Percentiles rank a stretch among this genome's conserved stretches.
Conservation (phyloP, 352 stramenopile species). For the Phytophthora sp. region DNA sequence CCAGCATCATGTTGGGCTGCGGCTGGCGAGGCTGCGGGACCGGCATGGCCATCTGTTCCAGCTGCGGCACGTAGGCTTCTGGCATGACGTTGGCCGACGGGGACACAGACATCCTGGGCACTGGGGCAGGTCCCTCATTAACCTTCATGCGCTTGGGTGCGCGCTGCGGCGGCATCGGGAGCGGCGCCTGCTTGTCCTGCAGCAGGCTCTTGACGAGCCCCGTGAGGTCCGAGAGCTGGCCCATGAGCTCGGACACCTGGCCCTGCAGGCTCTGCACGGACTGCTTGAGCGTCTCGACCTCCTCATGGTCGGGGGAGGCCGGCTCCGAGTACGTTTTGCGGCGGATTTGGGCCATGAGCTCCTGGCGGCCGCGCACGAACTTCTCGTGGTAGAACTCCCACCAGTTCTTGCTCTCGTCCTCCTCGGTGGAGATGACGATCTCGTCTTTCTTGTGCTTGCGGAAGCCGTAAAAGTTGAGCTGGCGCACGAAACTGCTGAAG, state of each 20-base stretch:
- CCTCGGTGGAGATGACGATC: slow-evolving; percentile 76
- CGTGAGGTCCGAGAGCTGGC: slow-evolving; percentile 75
- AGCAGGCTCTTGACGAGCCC: slow-evolving; percentile 76
- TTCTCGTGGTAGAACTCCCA: slow-evolving; percentile 94
- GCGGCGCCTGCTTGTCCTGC: slow-evolving; percentile 49
- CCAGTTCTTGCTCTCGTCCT: slow-evolving; percentile 87
- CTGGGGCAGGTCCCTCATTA: neutral
- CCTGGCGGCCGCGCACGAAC: slow-evolving; percentile 85
- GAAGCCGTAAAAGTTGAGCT: slow-evolving; percentile 96
- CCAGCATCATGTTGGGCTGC: slow-evolving; percentile 38
- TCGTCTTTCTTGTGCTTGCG: slow-evolving; percentile 93
- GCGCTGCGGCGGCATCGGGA: slow-evolving; percentile 21
- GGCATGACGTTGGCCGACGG: slow-evolving; percentile 21
- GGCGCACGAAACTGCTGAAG: slow-evolving; percentile 93
- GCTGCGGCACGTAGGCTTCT: slow-evolving; percentile 19
- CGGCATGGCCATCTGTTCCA: slow-evolving; percentile 28
- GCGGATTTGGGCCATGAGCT: slow-evolving; percentile 89
- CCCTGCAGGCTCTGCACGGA: slow-evolving; percentile 76
- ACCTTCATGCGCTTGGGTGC: slow-evolving; percentile 57
- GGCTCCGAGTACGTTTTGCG: slow-evolving; percentile 90
- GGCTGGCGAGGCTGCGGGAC: slow-evolving; percentile 19
- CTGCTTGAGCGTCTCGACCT: slow-evolving; percentile 78
- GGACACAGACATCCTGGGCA: slow-evolving; percentile 19
- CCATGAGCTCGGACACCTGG: slow-evolving; percentile 82
- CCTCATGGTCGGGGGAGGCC: slow-evolving; percentile 72